Evolutionary conservation across 768 basidiomycete species (phyloP).

Genomic region (Mrakia blollopis): DNA sequence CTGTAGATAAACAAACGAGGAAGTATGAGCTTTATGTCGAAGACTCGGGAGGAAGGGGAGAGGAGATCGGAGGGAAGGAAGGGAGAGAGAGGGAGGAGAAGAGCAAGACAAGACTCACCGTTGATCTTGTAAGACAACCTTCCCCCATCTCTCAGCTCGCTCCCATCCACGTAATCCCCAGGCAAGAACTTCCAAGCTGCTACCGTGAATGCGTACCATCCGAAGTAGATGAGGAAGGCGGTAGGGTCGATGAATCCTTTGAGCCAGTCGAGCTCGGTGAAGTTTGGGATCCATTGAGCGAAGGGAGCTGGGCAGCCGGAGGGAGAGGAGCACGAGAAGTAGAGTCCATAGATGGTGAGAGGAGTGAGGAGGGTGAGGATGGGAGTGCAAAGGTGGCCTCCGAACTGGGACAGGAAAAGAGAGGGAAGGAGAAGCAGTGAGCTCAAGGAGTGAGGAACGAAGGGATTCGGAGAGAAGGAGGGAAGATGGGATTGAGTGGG

Average conservation of each 20-base stretch:
- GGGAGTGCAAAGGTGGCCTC: conserved; percentile 40
- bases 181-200: conserved; percentile 74
- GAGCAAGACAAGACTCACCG: too few species aligned
- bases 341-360: conserved; percentile 40
- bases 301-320: conserved; percentile 41
- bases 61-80: background rate
- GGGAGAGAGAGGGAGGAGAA: background rate
- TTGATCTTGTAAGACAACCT: conserved; percentile 28
- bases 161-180: conserved; percentile 64
- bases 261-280: conserved; percentile 42
- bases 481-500: too few species aligned
- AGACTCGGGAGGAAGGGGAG: background rate
- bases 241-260: conserved; percentile 73
- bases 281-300: background rate
- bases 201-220: conserved; percentile 86
- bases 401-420: conserved; percentile 34
- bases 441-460: background rate
- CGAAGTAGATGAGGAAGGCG: conserved; percentile 68
- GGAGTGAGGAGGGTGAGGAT: conserved; percentile 39
- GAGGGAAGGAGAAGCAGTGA: background rate
- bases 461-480: too few species aligned
- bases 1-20: conserved; percentile 50
- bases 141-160: background rate
- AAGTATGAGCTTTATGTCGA: background rate
- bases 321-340: conserved; percentile 41